Evolutionary conservation across 495 filamentous ascomycete species (phyloP), one percentile per base, ranked within the genome.

Genomic region (Daldinia caldariorum): DNA sequence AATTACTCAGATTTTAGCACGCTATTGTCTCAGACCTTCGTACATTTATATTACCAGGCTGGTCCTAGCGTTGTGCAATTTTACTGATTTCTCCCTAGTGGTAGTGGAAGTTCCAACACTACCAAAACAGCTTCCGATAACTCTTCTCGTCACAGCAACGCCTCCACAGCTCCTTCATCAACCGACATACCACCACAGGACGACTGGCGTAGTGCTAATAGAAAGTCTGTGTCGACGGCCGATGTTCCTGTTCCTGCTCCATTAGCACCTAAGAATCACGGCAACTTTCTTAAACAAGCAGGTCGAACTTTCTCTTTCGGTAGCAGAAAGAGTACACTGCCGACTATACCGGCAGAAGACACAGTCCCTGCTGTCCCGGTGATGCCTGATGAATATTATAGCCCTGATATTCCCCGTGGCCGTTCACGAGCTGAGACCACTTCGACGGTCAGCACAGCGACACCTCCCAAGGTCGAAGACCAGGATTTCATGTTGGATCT

Each of bases 281-380:
- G 77, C 62, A 83, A 66, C 13, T 87, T 90, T 14, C 76, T 93
- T 20, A 88, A 87, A 66, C 83, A 89, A 31, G 90, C 90, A 53
- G 89, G 90, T 22, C 84, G 91, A 50, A 90, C 91, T 0, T 91
- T 94, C 65, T 94, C 91, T 0, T 93, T 92, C 73, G 90, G 87
- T 29, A 80, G 76, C n/a, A 82, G 83, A 54, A 87, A 86, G 62
- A 84, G 79, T 43, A 69, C 79, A 16, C 39, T 81, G 3, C 80
- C 83, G 5, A 79, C 83, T 6, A 82, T 83, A 56, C 78, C 81
- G 8, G 72, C 80, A 12, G 76, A 80, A 39, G 83, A 82, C 55
- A 71, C 77, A 0, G 69, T 73, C 43, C 78, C 83, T 10, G 72
- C 82, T 29, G 74, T 77, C 20, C 78, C 80, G 6, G 53, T 55